These are phyloP conservation scores for Diaporthe sp. DNA, from an alignment of 2,329 filamentous ascomycete genomes.

Conservation along the genomic window DNA sequence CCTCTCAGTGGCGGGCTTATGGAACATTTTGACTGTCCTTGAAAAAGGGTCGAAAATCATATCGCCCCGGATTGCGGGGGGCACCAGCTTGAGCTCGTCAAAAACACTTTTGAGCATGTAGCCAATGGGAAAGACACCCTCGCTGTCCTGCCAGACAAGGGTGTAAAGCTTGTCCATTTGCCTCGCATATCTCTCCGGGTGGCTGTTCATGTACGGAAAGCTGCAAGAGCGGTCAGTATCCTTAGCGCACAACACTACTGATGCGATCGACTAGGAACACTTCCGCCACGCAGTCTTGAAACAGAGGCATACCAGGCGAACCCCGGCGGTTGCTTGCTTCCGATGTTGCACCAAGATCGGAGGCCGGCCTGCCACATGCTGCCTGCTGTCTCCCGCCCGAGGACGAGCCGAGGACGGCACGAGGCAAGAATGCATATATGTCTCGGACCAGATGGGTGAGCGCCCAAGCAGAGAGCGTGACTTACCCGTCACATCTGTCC, in stretches of 20 bases:
- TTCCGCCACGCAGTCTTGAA: neutral
- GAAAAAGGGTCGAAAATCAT: slow-evolving; percentile 72
- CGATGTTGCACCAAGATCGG: slow-evolving; percentile 30
- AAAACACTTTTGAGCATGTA: slow-evolving; percentile 69
- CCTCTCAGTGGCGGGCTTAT: slow-evolving; percentile 66
- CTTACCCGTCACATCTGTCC: slow-evolving; percentile 46
- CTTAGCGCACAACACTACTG: slow-evolving; percentile 26
- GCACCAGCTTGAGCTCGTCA: slow-evolving; percentile 62
- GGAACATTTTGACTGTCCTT: slow-evolving; percentile 75
- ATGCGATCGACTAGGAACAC: neutral
- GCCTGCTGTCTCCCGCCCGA: slow-evolving; percentile 18
- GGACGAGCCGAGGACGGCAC: slow-evolving; percentile 17
- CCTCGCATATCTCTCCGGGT: slow-evolving; percentile 68
- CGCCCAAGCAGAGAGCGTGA: slow-evolving; percentile 21
- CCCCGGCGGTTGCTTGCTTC: slow-evolving; percentile 10
- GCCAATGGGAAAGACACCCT: slow-evolving; percentile 76
- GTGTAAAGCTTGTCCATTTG: slow-evolving; percentile 76
- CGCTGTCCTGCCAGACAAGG: slow-evolving; percentile 71
- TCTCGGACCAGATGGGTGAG: neutral
- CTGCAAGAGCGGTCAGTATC: slow-evolving; percentile 57
- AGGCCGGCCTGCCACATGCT: slow-evolving; percentile 9
- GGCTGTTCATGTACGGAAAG: slow-evolving; percentile 81
- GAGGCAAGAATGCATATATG: slow-evolving; percentile 26
- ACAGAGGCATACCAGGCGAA: slow-evolving; percentile 3
- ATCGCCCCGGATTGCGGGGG: slow-evolving; percentile 66